Evolutionary conservation across 1,139 yeast species (phyloP).

Genomic region (Diutina sp.): DNA sequence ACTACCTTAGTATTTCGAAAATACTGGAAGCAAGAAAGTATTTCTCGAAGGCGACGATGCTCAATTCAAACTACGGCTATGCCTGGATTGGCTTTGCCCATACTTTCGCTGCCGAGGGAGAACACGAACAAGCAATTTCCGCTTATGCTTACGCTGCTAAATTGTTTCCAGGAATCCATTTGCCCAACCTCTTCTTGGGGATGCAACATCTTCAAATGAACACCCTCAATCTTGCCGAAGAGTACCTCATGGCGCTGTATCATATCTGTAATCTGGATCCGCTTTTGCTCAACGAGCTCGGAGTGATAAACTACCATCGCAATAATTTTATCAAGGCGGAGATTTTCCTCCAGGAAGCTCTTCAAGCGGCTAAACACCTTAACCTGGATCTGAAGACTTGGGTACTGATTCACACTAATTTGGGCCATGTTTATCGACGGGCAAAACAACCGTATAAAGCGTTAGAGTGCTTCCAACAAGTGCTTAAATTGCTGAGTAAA

Average conservation of each 20-base stretch:
- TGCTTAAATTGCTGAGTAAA: slow-evolving; percentile 52
- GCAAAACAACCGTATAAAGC: slow-evolving; percentile 54
- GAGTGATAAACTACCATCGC: slow-evolving; percentile 77
- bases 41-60: slow-evolving; percentile 79
- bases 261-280: slow-evolving; percentile 81
- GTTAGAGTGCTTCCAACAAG: slow-evolving; percentile 63
- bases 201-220: slow-evolving; percentile 92
- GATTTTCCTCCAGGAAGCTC: slow-evolving; percentile 56
- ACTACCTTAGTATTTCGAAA: slow-evolving; percentile 67
- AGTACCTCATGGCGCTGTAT: slow-evolving; percentile 66
- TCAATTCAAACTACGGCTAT: slow-evolving; percentile 84
- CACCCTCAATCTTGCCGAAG: slow-evolving; percentile 73
- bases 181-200: slow-evolving; percentile 83
- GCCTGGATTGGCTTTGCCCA: slow-evolving; percentile 99
- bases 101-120: slow-evolving; percentile 95
- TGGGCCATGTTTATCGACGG: slow-evolving; percentile 84
- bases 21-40: slow-evolving; percentile 74
- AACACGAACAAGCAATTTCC: slow-evolving; percentile 95
- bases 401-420: slow-evolving; percentile 76
- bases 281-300: slow-evolving; percentile 76
- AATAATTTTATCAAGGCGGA: slow-evolving; percentile 61
- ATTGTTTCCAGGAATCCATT: slow-evolving; percentile 86
- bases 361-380: slow-evolving; percentile 53
- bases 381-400: slow-evolving; percentile 77
- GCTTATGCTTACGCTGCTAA: slow-evolving; percentile 96